phyloP scores from a whole-genome alignment of 257 asterid species.

The Ligustrum vulgare region DNA sequence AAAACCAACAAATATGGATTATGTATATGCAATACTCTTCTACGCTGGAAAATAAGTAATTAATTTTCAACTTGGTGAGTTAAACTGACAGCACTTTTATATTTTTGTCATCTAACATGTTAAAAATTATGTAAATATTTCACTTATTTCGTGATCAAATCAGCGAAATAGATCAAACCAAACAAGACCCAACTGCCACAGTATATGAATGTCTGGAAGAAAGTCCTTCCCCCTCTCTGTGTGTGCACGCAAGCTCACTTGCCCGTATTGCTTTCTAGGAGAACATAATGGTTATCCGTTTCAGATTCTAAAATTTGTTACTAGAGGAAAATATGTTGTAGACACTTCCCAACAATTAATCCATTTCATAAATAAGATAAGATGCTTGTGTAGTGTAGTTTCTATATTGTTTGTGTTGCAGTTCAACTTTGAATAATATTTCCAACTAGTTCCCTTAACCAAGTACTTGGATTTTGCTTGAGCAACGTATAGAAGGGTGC shows the following conservation, averaged over 20 bases:
- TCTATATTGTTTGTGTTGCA: neutral
- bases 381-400: neutral
- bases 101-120: neutral
- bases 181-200: neutral
- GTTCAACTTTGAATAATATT: neutral
- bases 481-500: slow-evolving; percentile 12
- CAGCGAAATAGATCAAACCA: neutral
- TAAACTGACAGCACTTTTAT: neutral
- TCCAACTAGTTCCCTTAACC: slow-evolving; percentile 2
- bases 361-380: neutral
- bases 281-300: neutral
- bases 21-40: neutral
- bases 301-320: neutral
- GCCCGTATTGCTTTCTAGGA: neutral
- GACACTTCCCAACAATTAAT: neutral
- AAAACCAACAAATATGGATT: neutral
- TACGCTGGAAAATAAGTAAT: neutral
- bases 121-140: neutral
- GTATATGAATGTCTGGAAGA: neutral
- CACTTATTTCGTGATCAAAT: neutral
- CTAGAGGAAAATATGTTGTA: neutral
- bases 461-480: slow-evolving; percentile 14
- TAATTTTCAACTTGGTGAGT: neutral
- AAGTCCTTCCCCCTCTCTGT: neutral
- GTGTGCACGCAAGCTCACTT: neutral